phyloP scores from a whole-genome alignment of 2,329 filamentous ascomycete species.

The Helminthosporium solani region DNA sequence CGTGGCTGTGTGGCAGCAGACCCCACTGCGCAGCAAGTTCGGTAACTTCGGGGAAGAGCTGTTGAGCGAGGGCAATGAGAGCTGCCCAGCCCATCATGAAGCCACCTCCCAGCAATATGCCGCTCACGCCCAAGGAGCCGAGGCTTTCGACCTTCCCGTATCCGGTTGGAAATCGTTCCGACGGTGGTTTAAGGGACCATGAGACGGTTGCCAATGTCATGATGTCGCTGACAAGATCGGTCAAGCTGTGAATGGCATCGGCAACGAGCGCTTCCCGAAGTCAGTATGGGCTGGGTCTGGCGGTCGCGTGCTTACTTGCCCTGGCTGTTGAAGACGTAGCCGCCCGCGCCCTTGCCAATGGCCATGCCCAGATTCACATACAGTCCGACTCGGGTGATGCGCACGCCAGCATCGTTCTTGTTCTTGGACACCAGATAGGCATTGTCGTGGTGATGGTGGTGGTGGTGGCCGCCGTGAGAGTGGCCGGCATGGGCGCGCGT shows the following conservation, averaged over 20 bases:
- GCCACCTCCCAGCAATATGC: slow-evolving; percentile 84
- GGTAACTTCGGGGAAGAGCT: slow-evolving; percentile 51
- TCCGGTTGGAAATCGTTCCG: slow-evolving; percentile 79
- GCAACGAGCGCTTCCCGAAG: slow-evolving; percentile 69
- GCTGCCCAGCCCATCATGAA: slow-evolving; percentile 80
- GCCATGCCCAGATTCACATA: slow-evolving; percentile 94
- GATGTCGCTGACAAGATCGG: slow-evolving; percentile 91
- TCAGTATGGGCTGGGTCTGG: slow-evolving; percentile 15
- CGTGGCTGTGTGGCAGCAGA: slow-evolving; percentile 57
- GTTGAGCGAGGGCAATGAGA: slow-evolving; percentile 58
- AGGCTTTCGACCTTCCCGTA: slow-evolving; percentile 98
- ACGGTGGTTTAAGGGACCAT: slow-evolving; percentile 84
- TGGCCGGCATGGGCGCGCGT: slow-evolving; percentile 46
- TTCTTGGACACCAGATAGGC: slow-evolving; percentile 77
- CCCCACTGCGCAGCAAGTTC: slow-evolving; percentile 46
- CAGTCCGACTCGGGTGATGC: slow-evolving; percentile 86
- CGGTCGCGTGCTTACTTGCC: slow-evolving; percentile 27
- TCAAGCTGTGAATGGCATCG: slow-evolving; percentile 93
- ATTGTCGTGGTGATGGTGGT: slow-evolving; percentile 83
- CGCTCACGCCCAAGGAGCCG: slow-evolving; percentile 88
- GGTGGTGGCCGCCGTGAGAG: slow-evolving; percentile 54
- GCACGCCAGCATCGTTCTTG: slow-evolving; percentile 88
- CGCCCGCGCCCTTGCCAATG: slow-evolving; percentile 85
- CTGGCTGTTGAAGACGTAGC: slow-evolving; percentile 93
- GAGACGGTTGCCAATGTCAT: slow-evolving; percentile 93